Evolutionary conservation across 2,329 filamentous ascomycete genomes (phyloP).

Genomic region (Diaporthe sp.): DNA sequence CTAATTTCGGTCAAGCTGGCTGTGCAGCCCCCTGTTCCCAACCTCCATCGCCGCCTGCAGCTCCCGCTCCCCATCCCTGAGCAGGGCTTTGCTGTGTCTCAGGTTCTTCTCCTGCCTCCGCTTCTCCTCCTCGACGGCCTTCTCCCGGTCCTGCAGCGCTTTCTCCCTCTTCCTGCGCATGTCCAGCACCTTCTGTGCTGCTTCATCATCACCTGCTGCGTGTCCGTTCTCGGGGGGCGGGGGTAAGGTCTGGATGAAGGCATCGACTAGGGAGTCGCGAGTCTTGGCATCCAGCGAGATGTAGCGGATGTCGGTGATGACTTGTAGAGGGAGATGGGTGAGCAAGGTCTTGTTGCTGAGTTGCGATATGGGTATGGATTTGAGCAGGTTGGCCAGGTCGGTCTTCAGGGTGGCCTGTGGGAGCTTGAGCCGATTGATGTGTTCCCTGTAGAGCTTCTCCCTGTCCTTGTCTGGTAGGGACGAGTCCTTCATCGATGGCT

Average conservation of each 20-base stretch:
- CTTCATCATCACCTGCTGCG: slow-evolving; percentile 64
- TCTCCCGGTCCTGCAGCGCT: slow-evolving; percentile 76
- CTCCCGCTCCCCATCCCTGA: slow-evolving; percentile 77
- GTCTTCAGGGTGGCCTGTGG: slow-evolving; percentile 76
- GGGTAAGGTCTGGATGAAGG: slow-evolving; percentile 75
- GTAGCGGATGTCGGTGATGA: slow-evolving; percentile 78
- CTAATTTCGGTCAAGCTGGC: slow-evolving; percentile 61
- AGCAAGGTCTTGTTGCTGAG: slow-evolving; percentile 73
- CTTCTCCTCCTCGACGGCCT: slow-evolving; percentile 74
- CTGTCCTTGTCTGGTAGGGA: slow-evolving; percentile 81
- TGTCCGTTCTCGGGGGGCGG: slow-evolving; percentile 65
- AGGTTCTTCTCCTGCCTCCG: slow-evolving; percentile 70
- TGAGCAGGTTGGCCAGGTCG: slow-evolving; percentile 77
- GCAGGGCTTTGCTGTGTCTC: slow-evolving; percentile 70
- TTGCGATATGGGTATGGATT: slow-evolving; percentile 67
- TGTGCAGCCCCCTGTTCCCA: slow-evolving; percentile 75
- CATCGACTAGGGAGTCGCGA: slow-evolving; percentile 75
- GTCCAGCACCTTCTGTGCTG: slow-evolving; percentile 62
- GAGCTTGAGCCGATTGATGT: slow-evolving; percentile 76
- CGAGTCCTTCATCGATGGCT: slow-evolving; percentile 82
- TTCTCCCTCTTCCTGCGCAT: slow-evolving; percentile 73
- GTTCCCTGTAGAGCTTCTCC: slow-evolving; percentile 84
- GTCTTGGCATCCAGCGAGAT: slow-evolving; percentile 73
- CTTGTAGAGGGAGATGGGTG: slow-evolving; percentile 70
- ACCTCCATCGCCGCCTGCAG: slow-evolving; percentile 78